Conservation (phyloP, 2,329 filamentous ascomycete genomes). For the Colletotrichum simmondsii region DNA sequence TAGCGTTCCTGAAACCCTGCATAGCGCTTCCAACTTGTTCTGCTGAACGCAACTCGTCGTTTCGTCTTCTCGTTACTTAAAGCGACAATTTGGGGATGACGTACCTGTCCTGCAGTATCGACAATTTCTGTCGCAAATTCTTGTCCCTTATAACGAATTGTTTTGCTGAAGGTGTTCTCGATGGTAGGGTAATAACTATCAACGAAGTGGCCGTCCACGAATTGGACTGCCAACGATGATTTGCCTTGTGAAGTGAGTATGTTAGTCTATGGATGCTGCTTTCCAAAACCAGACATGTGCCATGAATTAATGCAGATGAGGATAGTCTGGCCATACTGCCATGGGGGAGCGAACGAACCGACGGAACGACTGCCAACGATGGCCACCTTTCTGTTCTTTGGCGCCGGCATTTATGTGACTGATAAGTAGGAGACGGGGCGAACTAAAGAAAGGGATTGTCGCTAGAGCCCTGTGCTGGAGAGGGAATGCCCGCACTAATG, state of each 20-base stretch:
- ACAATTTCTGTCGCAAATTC: conserved; percentile 98
- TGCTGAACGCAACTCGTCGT: not conserved
- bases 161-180: conserved; percentile 98
- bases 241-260: conserved; percentile 72
- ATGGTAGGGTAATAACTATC: conserved; percentile 99
- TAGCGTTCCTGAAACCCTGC: not conserved
- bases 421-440: not conserved
- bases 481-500: not conserved
- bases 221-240: conserved; percentile 95
- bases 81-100: conserved; percentile 34
- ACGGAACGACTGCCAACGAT: conserved; percentile 96
- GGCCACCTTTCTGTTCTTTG: conserved; percentile 93
- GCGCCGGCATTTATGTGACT: conserved; percentile 67
- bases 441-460: not conserved
- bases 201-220: conserved; percentile 97
- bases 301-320: not conserved
- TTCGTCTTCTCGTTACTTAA: not conserved
- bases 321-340: not conserved
- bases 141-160: conserved; percentile 91
- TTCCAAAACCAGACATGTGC: not conserved
- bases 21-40: not conserved
- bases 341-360: conserved; percentile 51
- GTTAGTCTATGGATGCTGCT: not conserved
- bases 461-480: not conserved
- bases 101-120: conserved; percentile 93